Evolutionary conservation across 2,329 filamentous ascomycete species (phyloP), one percentile per base, ranked within the genome.

Genomic region (Diaporthe sp.): DNA sequence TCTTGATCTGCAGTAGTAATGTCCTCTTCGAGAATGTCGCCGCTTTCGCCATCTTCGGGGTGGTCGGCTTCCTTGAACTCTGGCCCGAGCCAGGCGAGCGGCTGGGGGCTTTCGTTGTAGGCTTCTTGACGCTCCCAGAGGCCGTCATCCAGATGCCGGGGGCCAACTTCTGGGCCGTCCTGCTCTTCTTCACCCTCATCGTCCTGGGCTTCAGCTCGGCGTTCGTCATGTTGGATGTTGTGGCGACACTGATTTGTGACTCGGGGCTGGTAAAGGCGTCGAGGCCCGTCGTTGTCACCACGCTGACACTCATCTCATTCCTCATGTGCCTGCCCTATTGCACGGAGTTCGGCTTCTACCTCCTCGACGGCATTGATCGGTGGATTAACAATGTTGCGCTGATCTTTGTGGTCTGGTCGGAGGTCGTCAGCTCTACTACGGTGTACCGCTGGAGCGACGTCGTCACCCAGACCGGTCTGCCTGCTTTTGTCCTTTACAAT

Each of bases 141-240:
- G 89, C 89, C 4, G 86, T 91, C 1, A 80, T 87, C 0, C 85
- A 90, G 74, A 89, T 91, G 86, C 89, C 89, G 0, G 89, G 85
- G 0, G 83, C 89, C 3, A 90, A 90, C 55, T 90, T 89, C 76
- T 91, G 89, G 89, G 88, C 89, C 0, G 82, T 90, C n/a, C 81
- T 88, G 0, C 81, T 91, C 1, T 91, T 91, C 79, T 89, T 91
- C 74, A 91, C 89, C 0, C 83, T 91, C 9, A 86, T 90, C 74
- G 86, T 91, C 0, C 85, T 91, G 0, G 89, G 89, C 0, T 90
- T 89, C 78, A 89, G 87, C 74, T 91, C 89, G 0, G 88, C 89
- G 0, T 91, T 91, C 74, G 89, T 88, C 64, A 90, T 91, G 88
- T 81, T 91, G 8, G 89, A 91, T 77, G 89, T 87, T 6, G 84